Conservation (phyloP, 129 eudicot species). For the Chrysanthemum seticuspe region DNA sequence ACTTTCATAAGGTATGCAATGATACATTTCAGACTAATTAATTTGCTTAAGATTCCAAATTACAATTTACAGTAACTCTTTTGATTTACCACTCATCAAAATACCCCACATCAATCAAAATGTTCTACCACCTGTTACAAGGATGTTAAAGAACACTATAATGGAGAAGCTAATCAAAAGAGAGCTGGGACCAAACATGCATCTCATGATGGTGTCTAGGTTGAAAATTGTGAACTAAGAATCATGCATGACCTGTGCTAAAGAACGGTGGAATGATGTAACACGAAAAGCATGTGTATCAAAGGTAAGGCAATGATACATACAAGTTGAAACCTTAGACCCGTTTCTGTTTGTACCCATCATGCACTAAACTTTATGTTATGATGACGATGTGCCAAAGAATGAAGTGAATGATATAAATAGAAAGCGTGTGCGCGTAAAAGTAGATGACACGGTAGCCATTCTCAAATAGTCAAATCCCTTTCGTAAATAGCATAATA, state of each 20-base stretch:
- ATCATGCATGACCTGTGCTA: background rate
- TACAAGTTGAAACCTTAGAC: conserved; percentile 4
- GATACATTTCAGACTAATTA: conserved; percentile 15
- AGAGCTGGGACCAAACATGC: conserved; percentile 37
- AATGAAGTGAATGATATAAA: background rate
- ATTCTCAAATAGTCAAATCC: conserved; percentile 11
- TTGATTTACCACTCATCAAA: conserved; percentile 25
- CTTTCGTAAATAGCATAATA: conserved; percentile 8
- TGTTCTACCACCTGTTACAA: conserved; percentile 24
- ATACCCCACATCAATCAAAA: conserved; percentile 27
- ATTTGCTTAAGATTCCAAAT: conserved; percentile 23
- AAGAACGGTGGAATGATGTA: conserved; percentile 12
- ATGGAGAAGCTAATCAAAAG: conserved; percentile 25
- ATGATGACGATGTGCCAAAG: conserved; percentile 10
- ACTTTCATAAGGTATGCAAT: conserved; percentile 28
- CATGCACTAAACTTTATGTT: conserved; percentile 11
- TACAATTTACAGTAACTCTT: conserved; percentile 17
- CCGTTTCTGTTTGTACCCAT: conserved; percentile 4
- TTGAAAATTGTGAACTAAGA: conserved; percentile 6
- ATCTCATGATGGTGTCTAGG: conserved; percentile 19
- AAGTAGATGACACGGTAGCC: background rate
- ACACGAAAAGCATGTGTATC: background rate
- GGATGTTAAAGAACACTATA: conserved; percentile 24
- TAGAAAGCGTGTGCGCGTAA: background rate
- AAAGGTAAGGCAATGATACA: conserved; percentile 12